Evolutionary conservation across 208 protist genomes (phyloP).

Genomic region (Novymonas esmeraldas): DNA sequence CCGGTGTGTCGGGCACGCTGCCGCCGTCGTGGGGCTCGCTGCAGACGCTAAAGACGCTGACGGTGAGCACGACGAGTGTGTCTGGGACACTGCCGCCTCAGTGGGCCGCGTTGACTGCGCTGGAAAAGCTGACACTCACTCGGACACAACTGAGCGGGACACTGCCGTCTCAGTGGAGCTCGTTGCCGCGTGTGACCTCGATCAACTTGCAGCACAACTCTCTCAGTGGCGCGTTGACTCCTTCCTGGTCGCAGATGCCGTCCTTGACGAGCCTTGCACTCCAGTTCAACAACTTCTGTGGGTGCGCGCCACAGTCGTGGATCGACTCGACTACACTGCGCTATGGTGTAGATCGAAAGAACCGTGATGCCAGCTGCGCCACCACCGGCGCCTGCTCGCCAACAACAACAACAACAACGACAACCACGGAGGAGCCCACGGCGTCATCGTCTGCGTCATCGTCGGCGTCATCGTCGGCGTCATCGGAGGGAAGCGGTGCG

Average conservation of each 20-base stretch:
- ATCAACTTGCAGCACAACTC: background rate
- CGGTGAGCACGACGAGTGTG: background rate
- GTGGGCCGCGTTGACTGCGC: background rate
- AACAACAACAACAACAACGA: too few relatives aligned
- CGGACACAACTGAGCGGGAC: background rate
- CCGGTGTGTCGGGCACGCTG: constrained; percentile 2
- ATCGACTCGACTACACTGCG: background rate
- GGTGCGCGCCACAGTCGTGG: background rate
- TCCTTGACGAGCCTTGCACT: background rate
- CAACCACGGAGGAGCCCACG: too few relatives aligned
- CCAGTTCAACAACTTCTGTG: background rate
- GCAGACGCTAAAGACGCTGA: background rate
- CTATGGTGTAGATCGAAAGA: background rate
- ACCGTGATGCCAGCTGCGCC: too few relatives aligned
- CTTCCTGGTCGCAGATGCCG: background rate
- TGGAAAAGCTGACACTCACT: background rate
- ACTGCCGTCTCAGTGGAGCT: constrained; percentile 3
- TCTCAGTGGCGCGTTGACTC: background rate
- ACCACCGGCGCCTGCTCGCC: too few relatives aligned
- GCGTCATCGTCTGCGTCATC: too few relatives aligned
- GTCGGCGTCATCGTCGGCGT: too few relatives aligned
- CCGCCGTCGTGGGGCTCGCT: background rate
- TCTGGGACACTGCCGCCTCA: constrained; percentile 7
- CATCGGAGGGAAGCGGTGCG: too few relatives aligned
- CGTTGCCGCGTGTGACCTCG: background rate